phyloP scores from a whole-genome alignment of 202 grass and related monocot species.

The Setaria viridis region DNA sequence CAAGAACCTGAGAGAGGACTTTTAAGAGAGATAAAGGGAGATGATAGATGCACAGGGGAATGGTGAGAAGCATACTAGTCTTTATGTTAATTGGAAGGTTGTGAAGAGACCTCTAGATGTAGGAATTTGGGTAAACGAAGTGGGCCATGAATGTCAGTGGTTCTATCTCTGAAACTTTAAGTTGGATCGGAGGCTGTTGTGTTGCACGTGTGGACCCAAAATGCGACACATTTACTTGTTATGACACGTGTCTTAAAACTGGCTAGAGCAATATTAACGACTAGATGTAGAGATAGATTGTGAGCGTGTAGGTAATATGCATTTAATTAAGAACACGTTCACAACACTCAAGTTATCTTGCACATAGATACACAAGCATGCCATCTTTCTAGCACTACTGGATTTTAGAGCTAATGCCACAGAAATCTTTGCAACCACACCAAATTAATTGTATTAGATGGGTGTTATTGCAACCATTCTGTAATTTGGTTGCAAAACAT shows the following conservation, averaged over 20 bases:
- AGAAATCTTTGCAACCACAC: no score
- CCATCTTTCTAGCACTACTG: no score
- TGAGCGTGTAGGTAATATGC: no score
- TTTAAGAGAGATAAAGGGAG: conserved; percentile 14
- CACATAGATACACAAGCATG: no score
- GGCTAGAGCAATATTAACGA: neutral
- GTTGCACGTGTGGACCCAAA: conserved; percentile 7
- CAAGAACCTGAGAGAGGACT: conserved; percentile 47
- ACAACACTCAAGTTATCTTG: neutral
- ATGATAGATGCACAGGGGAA: neutral
- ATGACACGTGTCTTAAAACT: neutral
- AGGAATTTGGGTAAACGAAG: neutral
- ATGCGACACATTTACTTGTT: neutral
- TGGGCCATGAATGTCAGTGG: neutral
- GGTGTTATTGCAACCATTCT: no score
- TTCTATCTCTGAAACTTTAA: neutral
- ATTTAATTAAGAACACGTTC: neutral
- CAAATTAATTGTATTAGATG: no score
- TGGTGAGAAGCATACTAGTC: conserved; percentile 30
- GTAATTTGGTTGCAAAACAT: no score
- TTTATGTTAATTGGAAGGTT: conserved; percentile 36
- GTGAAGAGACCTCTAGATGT: neutral
- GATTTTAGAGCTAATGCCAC: no score
- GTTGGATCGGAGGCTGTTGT: neutral
- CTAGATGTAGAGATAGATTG: no score